phyloP scores from a whole-genome alignment of 2,329 filamentous ascomycete species.

The Lojkania enalia region DNA sequence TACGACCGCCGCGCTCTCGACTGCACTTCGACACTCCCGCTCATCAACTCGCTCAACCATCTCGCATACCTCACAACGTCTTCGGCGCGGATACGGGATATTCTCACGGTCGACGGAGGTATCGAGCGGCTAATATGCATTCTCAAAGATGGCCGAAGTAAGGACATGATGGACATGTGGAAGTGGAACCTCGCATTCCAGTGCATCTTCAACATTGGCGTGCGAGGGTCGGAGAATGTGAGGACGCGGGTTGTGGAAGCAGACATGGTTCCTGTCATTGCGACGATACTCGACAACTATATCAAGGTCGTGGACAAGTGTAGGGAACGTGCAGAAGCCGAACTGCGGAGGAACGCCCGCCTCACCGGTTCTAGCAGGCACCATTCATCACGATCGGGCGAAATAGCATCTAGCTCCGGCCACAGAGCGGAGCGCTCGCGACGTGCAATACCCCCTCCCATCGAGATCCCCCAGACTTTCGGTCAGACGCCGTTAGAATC shows the following conservation, averaged over 20 bases:
- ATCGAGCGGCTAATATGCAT: constrained; percentile 97
- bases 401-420: constrained; percentile 40
- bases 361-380: constrained; percentile 44
- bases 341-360: constrained; percentile 65
- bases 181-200: constrained; percentile 99
- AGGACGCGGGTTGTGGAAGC: constrained; percentile 95
- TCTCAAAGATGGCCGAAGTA: constrained; percentile 93
- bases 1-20: constrained; percentile 97
- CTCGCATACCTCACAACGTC: constrained; percentile 98
- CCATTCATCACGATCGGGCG: constrained; percentile 47
- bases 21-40: constrained; percentile 93
- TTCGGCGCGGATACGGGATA: constrained; percentile 94
- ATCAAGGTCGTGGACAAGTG: constrained; percentile 94
- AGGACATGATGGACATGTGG: constrained; percentile 99
- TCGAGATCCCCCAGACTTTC: constrained; percentile 69
- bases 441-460: constrained; percentile 81
- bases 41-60: constrained; percentile 99
- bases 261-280: constrained; percentile 98
- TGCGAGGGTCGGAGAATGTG: constrained; percentile 91
- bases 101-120: constrained; percentile 96
- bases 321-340: constrained; percentile 81
- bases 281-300: constrained; percentile 97
- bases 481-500: constrained; percentile 53
- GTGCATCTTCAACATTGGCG: constrained; percentile 98
- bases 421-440: constrained; percentile 56